Base-by-base conservation (phyloP, 257 asterid genomes). In the Phtheirospermum japonicum region DNA sequence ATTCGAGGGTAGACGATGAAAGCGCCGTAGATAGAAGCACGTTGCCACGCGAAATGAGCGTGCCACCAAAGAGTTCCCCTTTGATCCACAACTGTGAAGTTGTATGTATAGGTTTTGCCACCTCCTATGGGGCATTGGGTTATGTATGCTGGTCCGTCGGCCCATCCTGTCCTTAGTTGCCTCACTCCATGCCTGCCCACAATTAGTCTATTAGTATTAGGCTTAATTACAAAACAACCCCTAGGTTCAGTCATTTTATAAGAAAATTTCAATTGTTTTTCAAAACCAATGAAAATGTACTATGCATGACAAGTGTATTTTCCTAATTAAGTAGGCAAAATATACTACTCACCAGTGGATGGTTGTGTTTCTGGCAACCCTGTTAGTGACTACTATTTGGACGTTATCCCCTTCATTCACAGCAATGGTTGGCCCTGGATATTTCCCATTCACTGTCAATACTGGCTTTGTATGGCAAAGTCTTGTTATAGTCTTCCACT, bases 21-120 rank as follows among this genome's bases (percentile, higher is more conserved):
- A 65, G 93, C 93, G 4, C 96, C 96, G 57, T 83, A 61, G 0
- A 85, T 70, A 2, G 95, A 76, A 55, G 96, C 90, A 32, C 95
- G 86, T 71, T 85, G 96, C 96, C 96, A 89, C 2, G 88, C 67
- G 49, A 75, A 73, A 65, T 89, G 96, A 42, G 96, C 93, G 48
- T 89, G 95, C 95, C 96, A 89, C 85, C 83, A 78, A 6, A 89
- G 82, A 0, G 95, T 88, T 12, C 95, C 95, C 26, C 93, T 77
- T 36, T 88, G 93, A 30, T 72, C 73, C 32, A 53, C 70, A 0
- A 83, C 70, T 4, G 56, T 79, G 81, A 88, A 88, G 5, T 71
- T 75, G 79, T 85, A 88, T 0, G 84, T 82, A 43, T 78, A 88
- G 2, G 46, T 66, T 57, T 72, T 70, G 13, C 85, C 93, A 4